Evolutionary conservation across 2,329 filamentous ascomycete genomes (phyloP), one percentile per base, ranked within the genome.

Genomic region (Ophiostoma pallidulum): DNA sequence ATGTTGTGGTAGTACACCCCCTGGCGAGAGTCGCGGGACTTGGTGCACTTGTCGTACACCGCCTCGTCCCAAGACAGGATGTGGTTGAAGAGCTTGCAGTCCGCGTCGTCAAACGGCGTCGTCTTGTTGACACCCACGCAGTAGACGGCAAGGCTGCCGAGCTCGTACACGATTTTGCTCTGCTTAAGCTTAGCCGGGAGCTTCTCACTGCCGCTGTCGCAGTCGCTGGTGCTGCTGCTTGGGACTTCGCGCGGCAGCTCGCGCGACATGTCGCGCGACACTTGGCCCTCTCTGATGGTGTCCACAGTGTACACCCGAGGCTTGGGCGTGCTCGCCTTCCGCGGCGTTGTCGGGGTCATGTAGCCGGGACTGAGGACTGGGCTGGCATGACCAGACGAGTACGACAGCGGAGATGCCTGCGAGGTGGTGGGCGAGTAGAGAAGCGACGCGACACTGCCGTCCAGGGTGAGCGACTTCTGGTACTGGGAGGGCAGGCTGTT

Each of bases 51-150:
- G 57, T 87, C 80, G 58, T 96, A 96, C 6, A 83, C 88, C 49
- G 82, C 80, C 68, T 98, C 92, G 62, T 88, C 87, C 66, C 97
- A 89, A 0, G 92, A 97, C 64, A 92, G 90, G 57, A 97, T 86
- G 67, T 98, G 92, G 64, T 97, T 97, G 70, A 81, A 92, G 36
- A 80, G 79, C 67, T 87, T 88, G 57, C 88, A 90, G 52, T 91
- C 86, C 0, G 81, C 70, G 12, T 78, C 76, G 48, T 82, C 79
- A 60, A 95, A 95, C 36, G 86, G 84, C 29, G 78, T 77, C 63
- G 92, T 95, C 62, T 94, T 95, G 52, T 53, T 50, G 64, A 95
- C 69, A 0, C 79, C 79, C 8, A 74, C 74, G 58, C 77, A 80
- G 59, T 83, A 83, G 2, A 97, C 86, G 24, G 89, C 92, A 9